Base-by-base conservation (phyloP, 768 basidiomycete species). In the Tulasnella sp. region DNA sequence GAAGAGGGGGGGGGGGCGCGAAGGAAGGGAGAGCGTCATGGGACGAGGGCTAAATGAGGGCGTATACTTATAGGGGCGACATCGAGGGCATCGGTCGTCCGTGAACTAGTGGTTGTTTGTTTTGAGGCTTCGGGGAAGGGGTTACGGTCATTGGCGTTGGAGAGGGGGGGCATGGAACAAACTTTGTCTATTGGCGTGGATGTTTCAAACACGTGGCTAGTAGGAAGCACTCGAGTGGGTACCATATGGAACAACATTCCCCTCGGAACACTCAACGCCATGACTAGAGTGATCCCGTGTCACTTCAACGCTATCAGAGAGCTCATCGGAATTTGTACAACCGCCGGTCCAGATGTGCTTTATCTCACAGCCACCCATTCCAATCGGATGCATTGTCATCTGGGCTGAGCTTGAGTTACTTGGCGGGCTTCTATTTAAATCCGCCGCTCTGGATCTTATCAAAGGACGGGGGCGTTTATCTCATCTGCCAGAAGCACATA, bases 141-240 rank as follows among this genome's bases (percentile, higher is more conserved):
- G 28, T 20, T 0, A 69, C 3, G 16, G 64, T 28, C 28, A 37
- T 69, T 34, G 64, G 64, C 64, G 64, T 46, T 37, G 31, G 64
- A 28, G 58, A 8, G 58, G 8, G 58, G 8, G 12, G 31, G 31
- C 3, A 24, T 24, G 60, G 60, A 64, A 69, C 64, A 69, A 69
- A 69, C 14, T 69, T 69, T 69, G 64, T 69, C 64, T 69, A 69
- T 16, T 69, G 64, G 64, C 64, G 64, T 69, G 64, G 64, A 69
- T 69, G 46, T 37, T 69, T 16, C 64, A 28, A 69, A 69, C 64
- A 69, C 64, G 64, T 69, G 64, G 64, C 64, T 34, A 69, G 8
- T 16, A 11, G 31, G 64, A 69, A 69, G 64, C 64, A 34, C 14
- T 69, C 58, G n/a, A 60, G 16, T 1, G 8, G n/a, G 31, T 11